A percentile compares a stretch with the other conserved stretches of the same genome.
Evolutionary conservation across 164 flowering plant genomes (phyloP).

Genomic region (Berberis vulgaris): DNA sequence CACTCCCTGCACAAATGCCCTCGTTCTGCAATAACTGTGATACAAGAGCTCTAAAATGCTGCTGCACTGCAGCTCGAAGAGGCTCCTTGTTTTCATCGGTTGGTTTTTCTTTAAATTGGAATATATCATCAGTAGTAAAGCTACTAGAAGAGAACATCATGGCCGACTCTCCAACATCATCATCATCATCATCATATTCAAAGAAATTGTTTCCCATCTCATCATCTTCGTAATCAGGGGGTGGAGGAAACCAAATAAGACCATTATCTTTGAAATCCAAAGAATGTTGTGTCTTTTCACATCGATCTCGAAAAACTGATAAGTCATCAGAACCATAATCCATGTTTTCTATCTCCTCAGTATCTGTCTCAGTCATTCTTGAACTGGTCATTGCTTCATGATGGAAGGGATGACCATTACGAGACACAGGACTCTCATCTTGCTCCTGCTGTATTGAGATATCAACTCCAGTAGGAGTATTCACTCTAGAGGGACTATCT

Average conservation of each 20-base stretch:
- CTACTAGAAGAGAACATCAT: conserved; percentile 42
- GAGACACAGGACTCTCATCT: conserved; percentile 33
- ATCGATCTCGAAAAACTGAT: conserved; percentile 24
- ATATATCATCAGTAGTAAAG: conserved; percentile 25
- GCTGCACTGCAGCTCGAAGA: conserved; percentile 55
- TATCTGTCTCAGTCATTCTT: conserved; percentile 31
- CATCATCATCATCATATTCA: conserved; percentile 82
- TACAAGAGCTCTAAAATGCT: conserved; percentile 91
- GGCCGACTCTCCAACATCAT: conserved; percentile 56
- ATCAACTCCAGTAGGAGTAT: conserved; percentile 43
- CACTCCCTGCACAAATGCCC: conserved; percentile 36
- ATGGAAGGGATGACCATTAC: conserved; percentile 25
- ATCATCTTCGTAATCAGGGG: conserved; percentile 60
- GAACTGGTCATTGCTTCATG: conserved; percentile 40
- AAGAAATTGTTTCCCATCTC: conserved; percentile 55
- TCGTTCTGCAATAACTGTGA: conserved; percentile 78
- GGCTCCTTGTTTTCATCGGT: conserved; percentile 52
- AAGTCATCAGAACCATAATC: conserved; percentile 36
- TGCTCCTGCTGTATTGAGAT: conserved; percentile 41
- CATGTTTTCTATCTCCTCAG: conserved; percentile 30
- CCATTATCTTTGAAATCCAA: conserved; percentile 79
- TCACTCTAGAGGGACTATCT: conserved; percentile 61
- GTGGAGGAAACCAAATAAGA: conserved; percentile 87
- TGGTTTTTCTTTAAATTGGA: conserved; percentile 43
- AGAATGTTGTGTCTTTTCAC: conserved; percentile 30